Percentiles rank a stretch among this genome's conserved stretches.
Conservation (phyloP, 1,139 yeast species). For the Blastobotrys buckinghamii region DNA sequence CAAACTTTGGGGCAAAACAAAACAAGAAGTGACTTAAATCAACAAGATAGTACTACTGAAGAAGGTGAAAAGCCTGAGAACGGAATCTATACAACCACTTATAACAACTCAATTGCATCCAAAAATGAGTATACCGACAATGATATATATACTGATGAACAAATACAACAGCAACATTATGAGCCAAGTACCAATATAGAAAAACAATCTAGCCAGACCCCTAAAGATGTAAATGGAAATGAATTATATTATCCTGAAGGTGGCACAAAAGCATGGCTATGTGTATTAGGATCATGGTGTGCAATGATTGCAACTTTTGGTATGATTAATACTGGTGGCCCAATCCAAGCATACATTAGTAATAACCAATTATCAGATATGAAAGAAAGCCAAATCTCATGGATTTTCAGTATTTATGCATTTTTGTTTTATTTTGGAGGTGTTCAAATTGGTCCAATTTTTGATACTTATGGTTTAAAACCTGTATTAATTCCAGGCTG, state of each 20-base stretch:
- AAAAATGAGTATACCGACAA: no score
- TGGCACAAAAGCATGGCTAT: constrained; percentile 48
- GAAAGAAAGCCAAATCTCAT: constrained; percentile 49
- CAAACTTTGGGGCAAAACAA: no score
- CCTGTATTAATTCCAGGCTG: constrained; percentile 44
- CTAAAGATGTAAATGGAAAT: no score
- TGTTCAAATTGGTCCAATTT: constrained; percentile 54
- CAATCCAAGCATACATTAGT: constrained; percentile 59
- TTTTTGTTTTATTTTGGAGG: constrained; percentile 53
- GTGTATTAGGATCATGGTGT: constrained; percentile 55
- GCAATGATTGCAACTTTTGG: constrained; percentile 65
- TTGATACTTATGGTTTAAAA: constrained; percentile 56
- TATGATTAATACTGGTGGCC: constrained; percentile 60
- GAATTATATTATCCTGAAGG: constrained; percentile 32
- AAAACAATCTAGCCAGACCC: no score
- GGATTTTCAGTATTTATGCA: constrained; percentile 60
- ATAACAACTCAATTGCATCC: no score
- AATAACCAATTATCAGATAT: constrained; percentile 45
- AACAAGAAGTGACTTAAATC: no score
- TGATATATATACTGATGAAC: no score
- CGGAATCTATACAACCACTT: no score
- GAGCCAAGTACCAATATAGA: no score
- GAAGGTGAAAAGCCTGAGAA: no score
- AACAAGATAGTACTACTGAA: no score
- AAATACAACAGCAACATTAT: no score